phyloP scores from a whole-genome alignment of 1,139 yeast species.

The Yamadazyma songkhlaensis region DNA sequence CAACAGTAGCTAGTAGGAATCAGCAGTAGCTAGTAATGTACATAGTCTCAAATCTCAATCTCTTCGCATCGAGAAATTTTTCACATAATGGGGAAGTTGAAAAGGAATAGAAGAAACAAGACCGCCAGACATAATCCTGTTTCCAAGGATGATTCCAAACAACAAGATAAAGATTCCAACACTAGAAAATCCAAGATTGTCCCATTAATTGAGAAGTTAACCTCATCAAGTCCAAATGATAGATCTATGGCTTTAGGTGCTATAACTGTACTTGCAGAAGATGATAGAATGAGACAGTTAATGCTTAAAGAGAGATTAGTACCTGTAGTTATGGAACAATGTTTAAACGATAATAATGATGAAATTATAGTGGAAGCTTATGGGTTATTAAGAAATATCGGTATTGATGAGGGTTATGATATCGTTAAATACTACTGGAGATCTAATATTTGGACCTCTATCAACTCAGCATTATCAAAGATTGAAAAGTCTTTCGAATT shows the following conservation, averaged over 20 bases:
- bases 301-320: constrained; percentile 71
- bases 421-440: constrained; percentile 75
- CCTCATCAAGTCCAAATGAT: constrained; percentile 66
- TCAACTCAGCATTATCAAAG: constrained; percentile 51
- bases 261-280: constrained; percentile 69
- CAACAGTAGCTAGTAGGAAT: no score
- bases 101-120: constrained; percentile 64
- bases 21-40: no score
- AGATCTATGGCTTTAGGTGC: constrained; percentile 76
- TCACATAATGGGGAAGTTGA: constrained; percentile 65
- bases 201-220: constrained; percentile 66
- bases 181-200: constrained; percentile 56
- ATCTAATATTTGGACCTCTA: constrained; percentile 65
- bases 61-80: constrained; percentile 7
- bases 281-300: constrained; percentile 55
- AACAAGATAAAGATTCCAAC: constrained; percentile 42
- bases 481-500: constrained; percentile 46
- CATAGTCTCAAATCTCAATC: background rate
- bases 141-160: constrained; percentile 19
- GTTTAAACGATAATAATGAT: constrained; percentile 63
- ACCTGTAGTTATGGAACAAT: constrained; percentile 58
- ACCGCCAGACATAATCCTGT: constrained; percentile 53
- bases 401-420: constrained; percentile 88
- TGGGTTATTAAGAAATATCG: constrained; percentile 76
- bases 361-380: constrained; percentile 78